These are phyloP conservation scores for Umbilicus rupestris DNA, from an alignment of 164 flowering plant species.

Conservation along the genomic window DNA sequence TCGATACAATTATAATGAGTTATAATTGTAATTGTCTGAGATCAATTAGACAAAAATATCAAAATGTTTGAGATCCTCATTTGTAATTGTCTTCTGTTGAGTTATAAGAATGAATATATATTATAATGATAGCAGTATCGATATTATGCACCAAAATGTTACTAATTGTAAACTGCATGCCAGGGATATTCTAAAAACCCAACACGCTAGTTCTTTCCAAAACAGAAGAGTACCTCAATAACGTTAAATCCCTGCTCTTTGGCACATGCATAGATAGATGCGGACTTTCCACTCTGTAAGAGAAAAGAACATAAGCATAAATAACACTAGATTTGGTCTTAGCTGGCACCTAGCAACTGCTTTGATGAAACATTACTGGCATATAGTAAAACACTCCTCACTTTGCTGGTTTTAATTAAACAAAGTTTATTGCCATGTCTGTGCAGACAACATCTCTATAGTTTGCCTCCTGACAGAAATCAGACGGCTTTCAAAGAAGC, in stretches of 20 bases:
- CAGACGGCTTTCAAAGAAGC: background rate
- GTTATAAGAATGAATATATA: too few species aligned
- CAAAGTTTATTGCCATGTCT: background rate
- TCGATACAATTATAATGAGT: too few species aligned
- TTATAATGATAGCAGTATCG: too few species aligned
- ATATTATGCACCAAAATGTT: too few species aligned
- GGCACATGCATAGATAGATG: constrained; percentile 96
- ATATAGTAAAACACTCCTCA: background rate
- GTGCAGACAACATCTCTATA: background rate
- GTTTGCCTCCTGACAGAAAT: background rate
- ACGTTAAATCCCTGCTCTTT: constrained; percentile 84
- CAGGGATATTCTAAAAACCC: too few species aligned
- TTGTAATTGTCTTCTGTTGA: background rate
- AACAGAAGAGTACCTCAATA: constrained; percentile 55
- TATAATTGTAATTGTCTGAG: too few species aligned
- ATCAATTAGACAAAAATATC: too few species aligned
- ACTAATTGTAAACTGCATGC: too few species aligned
- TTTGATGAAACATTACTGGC: background rate
- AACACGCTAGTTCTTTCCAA: too few species aligned
- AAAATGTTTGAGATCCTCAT: too few species aligned
- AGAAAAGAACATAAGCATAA: background rate
- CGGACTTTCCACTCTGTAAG: constrained; percentile 93
- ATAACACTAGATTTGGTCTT: background rate
- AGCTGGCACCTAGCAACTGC: background rate
- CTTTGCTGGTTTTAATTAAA: background rate